A percentile compares a stretch with the other conserved stretches of the same genome.
phyloP scores from a whole-genome alignment of 306 rosid genomes.

The Carpinus viminea region DNA sequence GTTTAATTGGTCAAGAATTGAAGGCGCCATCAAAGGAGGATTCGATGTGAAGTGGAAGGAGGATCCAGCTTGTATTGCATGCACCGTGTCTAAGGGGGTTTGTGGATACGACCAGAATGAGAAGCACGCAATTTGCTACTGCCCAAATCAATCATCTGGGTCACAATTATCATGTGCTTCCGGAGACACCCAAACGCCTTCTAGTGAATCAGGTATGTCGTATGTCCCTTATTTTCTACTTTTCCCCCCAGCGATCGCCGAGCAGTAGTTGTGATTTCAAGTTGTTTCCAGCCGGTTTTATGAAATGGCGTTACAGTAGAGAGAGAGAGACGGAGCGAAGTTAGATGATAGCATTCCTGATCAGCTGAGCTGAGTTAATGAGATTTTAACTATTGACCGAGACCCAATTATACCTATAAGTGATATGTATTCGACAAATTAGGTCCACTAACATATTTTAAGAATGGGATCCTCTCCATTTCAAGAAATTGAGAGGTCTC shows the following conservation, averaged over 20 bases:
- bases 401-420: not conserved
- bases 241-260: not conserved
- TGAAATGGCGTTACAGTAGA: no score
- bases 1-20: not conserved
- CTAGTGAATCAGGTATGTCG: not conserved
- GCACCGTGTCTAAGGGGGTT: conserved; percentile 24
- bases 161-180: not conserved
- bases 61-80: conserved; percentile 35
- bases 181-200: not conserved
- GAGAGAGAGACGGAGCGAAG: not conserved
- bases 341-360: not conserved
- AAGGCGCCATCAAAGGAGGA: conserved; percentile 13
- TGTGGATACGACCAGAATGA: conserved; percentile 36
- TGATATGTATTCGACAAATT: not conserved
- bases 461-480: no score
- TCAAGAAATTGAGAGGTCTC: no score
- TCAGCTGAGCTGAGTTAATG: no score
- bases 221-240: not conserved
- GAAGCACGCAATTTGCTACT: conserved; percentile 34
- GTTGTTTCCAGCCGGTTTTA: no score
- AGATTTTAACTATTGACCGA: no score
- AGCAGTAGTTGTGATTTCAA: not conserved
- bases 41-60: conserved; percentile 39
- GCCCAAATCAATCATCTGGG: conserved; percentile 10
- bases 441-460: not conserved